Evolutionary conservation across 2,329 filamentous ascomycete species (phyloP), one percentile per base, ranked within the genome.

Genomic region (Coleophoma eucalyptorum): DNA sequence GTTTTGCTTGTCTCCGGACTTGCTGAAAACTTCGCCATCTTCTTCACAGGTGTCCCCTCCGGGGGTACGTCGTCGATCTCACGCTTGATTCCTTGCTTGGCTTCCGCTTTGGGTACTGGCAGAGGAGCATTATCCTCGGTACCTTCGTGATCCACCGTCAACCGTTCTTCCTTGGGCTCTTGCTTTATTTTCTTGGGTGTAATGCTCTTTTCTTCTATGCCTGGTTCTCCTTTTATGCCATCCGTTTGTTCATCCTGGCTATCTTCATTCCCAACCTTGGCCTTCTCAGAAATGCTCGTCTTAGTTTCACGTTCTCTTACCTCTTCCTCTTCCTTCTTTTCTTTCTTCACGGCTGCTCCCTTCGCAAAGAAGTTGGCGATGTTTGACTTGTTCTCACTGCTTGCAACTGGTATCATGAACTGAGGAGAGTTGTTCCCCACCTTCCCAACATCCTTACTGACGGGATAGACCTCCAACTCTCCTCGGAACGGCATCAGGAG

Each of bases 351-450:
- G 32, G 51, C 45, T 3, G 51, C 48, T n/a, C 55, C 54, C 44
- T 83, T 87, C 7, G 78, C 78, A 63, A 97, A 97, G 74, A 96
- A 97, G 62, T 96, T 96, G 43, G 88, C 89, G 67, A 97, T 97
- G 58, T 94, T 97, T 46, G 79, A 84, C 72, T 95, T 97, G 68
- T 97, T 97, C 62, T 92, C 88, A 57, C 83, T 85, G 69, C 89
- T 95, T 61, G 89, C 80, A 33, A 97, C 72, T 0, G 93, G 93
- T 2, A 96, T 74, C 42, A 97, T 79, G 63, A 97, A 96, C 1
- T 78, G 80, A 0, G 90, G 84, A 18, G 89, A 95, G 67, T 96
- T 89, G 60, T 96, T 96, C 5, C 93, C 92, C 0, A 96, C 92
- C 70, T 96, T 97, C 1, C 92, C 92, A 0, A 97, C 93, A 4